Evolutionary conservation across 83 land plant genomes (phyloP), one percentile per base, ranked within the genome.

Genomic region (Isoetes engelmannii): DNA sequence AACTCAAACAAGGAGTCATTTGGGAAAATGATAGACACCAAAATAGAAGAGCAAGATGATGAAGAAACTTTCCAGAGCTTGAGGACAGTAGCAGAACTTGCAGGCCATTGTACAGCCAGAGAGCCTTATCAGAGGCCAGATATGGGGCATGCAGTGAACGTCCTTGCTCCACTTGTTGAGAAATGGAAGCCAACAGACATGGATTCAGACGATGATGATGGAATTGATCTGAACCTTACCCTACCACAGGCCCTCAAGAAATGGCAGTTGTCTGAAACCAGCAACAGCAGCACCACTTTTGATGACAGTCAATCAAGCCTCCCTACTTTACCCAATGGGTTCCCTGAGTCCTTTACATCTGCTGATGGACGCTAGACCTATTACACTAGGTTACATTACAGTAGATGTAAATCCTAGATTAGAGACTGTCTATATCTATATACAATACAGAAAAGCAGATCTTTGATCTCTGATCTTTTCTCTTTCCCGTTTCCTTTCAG

Each of bases 1-100:
- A 67, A 69, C n/a, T 50, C 80, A 61, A 80, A 58, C 74, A 74
- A 78, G 37, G 81, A 85, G 7, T 65, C 71, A 10, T n/a, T 51
- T 51, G 15, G 54, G 54, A 51, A 51, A 15, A 51, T 51, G 15
- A 51, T 51, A 12, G 54, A 51, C 15, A 10, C 54, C 15, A 15
- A 10, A 10, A 51, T 51, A 51, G 54, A 51, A 12, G 54, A 51
- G 12, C n/a, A 12, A 10, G 15, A 10, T 51, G 54, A 71, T 5
- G 72, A 70, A 5, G 37, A 28, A 28, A 59, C 47, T 4, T 61
- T 70, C 49, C 43, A 42, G 71, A 70, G 72, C 44, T 18, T 70
- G 17, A 58, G 7, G 45, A 59, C 48, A 5, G 68, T 70, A 0
- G 65, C 72, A 3, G 72, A 70, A 4, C 68, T 70, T 10, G 72